Conservation (phyloP, 257 asterid genomes). For the Fraxinus pennsylvanica region DNA sequence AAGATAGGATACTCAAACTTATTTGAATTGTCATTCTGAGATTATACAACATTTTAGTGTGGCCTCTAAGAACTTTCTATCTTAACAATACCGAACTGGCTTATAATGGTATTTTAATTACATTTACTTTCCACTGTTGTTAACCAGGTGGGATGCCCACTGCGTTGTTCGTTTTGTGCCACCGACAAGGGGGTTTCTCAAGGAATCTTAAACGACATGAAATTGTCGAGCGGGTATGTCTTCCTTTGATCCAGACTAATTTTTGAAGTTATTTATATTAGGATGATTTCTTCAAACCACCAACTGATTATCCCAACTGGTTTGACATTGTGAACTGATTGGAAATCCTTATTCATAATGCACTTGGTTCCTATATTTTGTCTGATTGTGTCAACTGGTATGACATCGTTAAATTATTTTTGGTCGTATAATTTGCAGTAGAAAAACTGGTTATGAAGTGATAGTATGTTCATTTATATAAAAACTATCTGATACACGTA, state of each 20-base stretch:
- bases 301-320: too few relatives aligned
- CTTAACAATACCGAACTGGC: neutral
- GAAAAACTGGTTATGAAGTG: too few relatives aligned
- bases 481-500: too few relatives aligned
- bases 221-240: slow-evolving; percentile 84
- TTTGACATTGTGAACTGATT: too few relatives aligned
- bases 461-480: too few relatives aligned
- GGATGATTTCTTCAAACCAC: neutral
- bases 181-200: slow-evolving; percentile 92
- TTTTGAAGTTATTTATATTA: neutral
- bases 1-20: neutral
- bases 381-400: too few relatives aligned
- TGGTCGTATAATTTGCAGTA: too few relatives aligned
- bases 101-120: too few relatives aligned
- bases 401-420: too few relatives aligned
- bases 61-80: neutral
- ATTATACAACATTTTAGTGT: neutral
- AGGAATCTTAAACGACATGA: slow-evolving; percentile 94
- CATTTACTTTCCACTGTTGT: slow-evolving; percentile 7
- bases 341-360: too few relatives aligned
- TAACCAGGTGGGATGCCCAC: slow-evolving; percentile 87
- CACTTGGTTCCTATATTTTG: too few relatives aligned
- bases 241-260: slow-evolving; percentile 6
- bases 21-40: neutral
- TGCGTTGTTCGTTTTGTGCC: slow-evolving; percentile 94